Evolutionary conservation across 73 alveolate genomes (phyloP), one percentile per base, ranked within the genome.

Genomic region (Blepharisma japonicum): DNA sequence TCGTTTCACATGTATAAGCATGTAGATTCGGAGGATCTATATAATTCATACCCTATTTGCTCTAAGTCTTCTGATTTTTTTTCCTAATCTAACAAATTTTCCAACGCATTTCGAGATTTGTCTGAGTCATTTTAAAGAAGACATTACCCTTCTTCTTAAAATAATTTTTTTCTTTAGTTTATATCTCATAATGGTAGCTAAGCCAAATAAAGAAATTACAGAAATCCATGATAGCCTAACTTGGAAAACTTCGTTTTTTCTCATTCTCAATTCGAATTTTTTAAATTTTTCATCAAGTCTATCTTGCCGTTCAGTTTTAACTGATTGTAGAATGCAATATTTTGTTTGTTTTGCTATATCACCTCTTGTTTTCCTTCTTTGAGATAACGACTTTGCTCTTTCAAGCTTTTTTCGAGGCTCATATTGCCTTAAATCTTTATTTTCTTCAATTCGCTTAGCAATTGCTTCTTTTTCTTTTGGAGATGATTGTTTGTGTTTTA

Each of bases 251-350:
- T 61, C 74, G 11, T n/a, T n/a, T 39, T 14, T 20, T 3, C 74
- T n/a, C 74, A 61, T 61, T 14, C 74, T n/a, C 2, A 14, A 61
- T 18, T 25, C 74, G 23, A 20, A 61, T 61, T 61, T 61, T 61
- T 25, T n/a, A 25, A 61, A 25, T 61, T 61, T 61, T 61, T 61
- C 74, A 14, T 61, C 23, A 39, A 25, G 14, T 4, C 23, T n/a
- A 4, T 20, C 47, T 8, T 8, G 0, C 2, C 14, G 14, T 61
- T 25, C 23, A 1, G 14, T 61, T 11, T 18, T 61, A 14, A 14
- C 5, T 25, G 14, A n/a, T 8, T 20, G 18, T 18, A 14, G 2
- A 14, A 61, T 9, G 23, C 18, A 14, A 14, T 61, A 14, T 25
- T 25, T 61, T 18, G 74, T 25, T 4, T 9, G 14, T 61, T 61